These are phyloP conservation scores for Porphyrellus sp. DNA, from an alignment of 1,284 basidiomycete species.

Conservation along the genomic window DNA sequence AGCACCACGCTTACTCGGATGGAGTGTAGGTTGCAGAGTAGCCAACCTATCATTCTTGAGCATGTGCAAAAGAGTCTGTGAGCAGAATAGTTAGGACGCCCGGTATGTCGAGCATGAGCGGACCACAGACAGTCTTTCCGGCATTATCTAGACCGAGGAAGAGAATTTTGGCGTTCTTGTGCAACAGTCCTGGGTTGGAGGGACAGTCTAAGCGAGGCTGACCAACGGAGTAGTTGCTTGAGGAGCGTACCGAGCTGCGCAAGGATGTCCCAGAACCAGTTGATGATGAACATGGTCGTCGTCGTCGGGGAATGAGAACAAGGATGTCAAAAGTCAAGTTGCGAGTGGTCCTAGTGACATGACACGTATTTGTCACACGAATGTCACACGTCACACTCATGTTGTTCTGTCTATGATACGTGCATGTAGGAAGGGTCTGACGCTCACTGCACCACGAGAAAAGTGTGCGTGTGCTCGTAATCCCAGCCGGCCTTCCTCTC, in stretches of 20 bases:
- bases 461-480: conserved; percentile 57
- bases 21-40: conserved; percentile 96
- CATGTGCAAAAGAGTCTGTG: conserved; percentile 96
- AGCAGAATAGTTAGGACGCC: conserved; percentile 5
- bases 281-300: conserved; percentile 75
- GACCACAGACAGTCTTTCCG: conserved; percentile 86
- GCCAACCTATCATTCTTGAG: conserved; percentile 99
- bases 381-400: conserved; percentile 16
- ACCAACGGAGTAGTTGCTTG: neutral
- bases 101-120: neutral
- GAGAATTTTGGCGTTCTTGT: conserved; percentile 99
- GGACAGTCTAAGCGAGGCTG: conserved; percentile 1
- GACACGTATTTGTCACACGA: conserved; percentile 16
- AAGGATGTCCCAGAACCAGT: conserved; percentile 96
- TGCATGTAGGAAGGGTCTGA: conserved; percentile 70
- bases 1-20: conserved; percentile 73
- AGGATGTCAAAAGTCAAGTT: conserved; percentile 19
- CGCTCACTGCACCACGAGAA: conserved; percentile 58
- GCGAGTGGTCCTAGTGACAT: conserved; percentile 13
- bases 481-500: conserved; percentile 55
- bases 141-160: conserved; percentile 99
- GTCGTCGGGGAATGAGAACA: conserved; percentile 27
- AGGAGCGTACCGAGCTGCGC: conserved; percentile 77
- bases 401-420: too few relatives aligned
- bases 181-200: conserved; percentile 71